Base-by-base conservation (phyloP, 306 rosid genomes). In the Carpinus viminea region DNA sequence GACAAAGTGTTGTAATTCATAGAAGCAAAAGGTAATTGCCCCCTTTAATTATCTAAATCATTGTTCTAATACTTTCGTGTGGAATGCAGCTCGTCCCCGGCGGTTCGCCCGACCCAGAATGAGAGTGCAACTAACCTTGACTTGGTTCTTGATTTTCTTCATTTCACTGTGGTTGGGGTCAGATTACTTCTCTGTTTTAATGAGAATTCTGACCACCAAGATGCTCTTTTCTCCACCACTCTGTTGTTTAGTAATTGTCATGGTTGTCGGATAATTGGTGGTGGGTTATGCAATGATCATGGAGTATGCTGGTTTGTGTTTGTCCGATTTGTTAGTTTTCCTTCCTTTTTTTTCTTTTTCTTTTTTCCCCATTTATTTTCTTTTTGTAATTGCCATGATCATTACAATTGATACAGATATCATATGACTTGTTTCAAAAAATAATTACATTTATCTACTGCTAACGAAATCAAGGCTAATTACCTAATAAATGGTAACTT, bases 71-170 rank as follows among this genome's bases (percentile, higher is more conserved):
- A 46, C 12, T 13, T 53, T 56, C 38, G 46, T 24, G 51, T 47
- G 3, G 77, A 81, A 81, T 86, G 91, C 90, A 92, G 97, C 82
- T 90, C 87, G 97, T 92, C 26, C 97, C 95, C 3, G 97, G 97
- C 45, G 93, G 95, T 75, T 90, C 97, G 51, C 97, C 95, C 69
- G 97, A 92, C 66, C 82, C 91, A 36, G 97, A 92, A 79, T 89
- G 86, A 92, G 78, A 66, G 64, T 15, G 68, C 65, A 3, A 26
- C n/a, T 26, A 45, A 79, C 21, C 38, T 80, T 62, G 54, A n/a
- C 74, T 56, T 51, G 77, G 72, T 57, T 55, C 43, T 68, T 50
- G 55, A 72, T 51, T 62, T 74, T 50, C 74, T 36, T 77, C 71
- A 68, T n/a, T 56, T 34, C 68, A 69, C 31, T 69, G 74, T 20